These are phyloP conservation scores for Pseudocercospora musae DNA, from an alignment of 2,329 filamentous ascomycete species.

Conservation along the genomic window DNA sequence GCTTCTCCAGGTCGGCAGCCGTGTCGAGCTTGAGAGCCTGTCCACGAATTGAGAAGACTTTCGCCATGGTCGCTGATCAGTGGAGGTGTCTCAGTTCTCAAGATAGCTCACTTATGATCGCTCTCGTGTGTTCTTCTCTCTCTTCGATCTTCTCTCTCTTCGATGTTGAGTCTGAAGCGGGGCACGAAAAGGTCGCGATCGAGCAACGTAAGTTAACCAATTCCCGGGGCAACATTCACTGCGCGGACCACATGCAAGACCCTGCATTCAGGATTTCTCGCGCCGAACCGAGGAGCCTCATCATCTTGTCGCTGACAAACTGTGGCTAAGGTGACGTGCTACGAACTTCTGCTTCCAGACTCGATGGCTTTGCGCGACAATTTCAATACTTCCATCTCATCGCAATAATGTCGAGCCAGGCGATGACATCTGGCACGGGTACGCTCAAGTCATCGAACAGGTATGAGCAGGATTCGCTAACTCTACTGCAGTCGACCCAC, in stretches of 20 bases:
- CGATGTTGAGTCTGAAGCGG: background rate
- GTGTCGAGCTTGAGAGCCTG: constrained; percentile 90
- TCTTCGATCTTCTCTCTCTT: background rate
- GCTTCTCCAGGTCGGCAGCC: constrained; percentile 77
- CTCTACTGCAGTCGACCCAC: constrained; percentile 11
- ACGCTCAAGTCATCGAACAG: constrained; percentile 7
- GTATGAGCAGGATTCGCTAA: constrained; percentile 5
- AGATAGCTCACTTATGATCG: background rate
- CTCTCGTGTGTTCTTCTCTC: background rate
- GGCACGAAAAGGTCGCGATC: background rate
- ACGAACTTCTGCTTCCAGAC: background rate
- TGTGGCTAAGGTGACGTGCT: constrained; percentile 7
- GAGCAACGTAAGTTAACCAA: background rate
- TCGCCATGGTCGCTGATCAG: constrained; percentile 52
- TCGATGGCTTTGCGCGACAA: background rate
- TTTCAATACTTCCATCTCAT: background rate
- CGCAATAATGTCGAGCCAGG: constrained; percentile 20
- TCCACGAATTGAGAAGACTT: constrained; percentile 85
- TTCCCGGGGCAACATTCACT: background rate
- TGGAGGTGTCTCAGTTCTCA: background rate
- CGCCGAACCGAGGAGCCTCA: constrained; percentile 4
- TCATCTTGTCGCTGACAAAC: constrained; percentile 6
- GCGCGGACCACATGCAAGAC: background rate
- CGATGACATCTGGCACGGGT: constrained; percentile 13
- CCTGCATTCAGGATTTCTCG: background rate